Conservation (phyloP, 2,329 filamentous ascomycete genomes). For the Rhynchosporium graminicola region DNA sequence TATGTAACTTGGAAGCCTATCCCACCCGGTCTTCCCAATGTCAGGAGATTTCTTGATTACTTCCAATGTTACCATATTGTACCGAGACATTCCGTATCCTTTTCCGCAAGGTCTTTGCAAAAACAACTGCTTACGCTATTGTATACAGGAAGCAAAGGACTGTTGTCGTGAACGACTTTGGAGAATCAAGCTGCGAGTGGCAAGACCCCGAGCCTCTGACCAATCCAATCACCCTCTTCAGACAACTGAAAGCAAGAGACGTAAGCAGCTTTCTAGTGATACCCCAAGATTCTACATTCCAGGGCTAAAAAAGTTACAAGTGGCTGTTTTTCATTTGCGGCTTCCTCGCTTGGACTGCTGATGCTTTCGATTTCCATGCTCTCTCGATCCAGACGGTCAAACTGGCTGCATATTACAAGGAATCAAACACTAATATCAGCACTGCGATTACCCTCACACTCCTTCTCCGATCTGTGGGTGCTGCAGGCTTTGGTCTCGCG, state of each 20-base stretch:
- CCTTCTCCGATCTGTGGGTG: constrained; percentile 71
- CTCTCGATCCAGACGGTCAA: constrained; percentile 76
- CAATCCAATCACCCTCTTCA: constrained; percentile 69
- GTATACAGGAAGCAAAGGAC: constrained; percentile 62
- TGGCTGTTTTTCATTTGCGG: constrained; percentile 68
- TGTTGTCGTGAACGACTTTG: constrained; percentile 62
- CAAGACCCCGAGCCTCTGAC: constrained; percentile 62
- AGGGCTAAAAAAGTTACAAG: constrained; percentile 4
- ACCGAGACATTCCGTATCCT: no score
- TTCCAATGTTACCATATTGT: no score
- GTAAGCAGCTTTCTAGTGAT: constrained; percentile 11
- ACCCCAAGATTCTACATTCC: neutral
- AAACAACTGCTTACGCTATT: no score
- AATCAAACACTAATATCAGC: constrained; percentile 55
- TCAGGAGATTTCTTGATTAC: no score
- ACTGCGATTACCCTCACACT: constrained; percentile 47
- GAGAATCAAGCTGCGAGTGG: constrained; percentile 69
- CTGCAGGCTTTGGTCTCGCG: constrained; percentile 72
- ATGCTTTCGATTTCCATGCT: constrained; percentile 78
- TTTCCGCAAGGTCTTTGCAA: no score
- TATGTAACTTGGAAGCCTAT: no score
- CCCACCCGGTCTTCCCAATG: no score
- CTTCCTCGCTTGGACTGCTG: constrained; percentile 31
- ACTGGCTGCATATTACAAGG: constrained; percentile 61
- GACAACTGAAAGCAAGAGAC: constrained; percentile 60